These are phyloP conservation scores for Inosperma sp. DNA, from an alignment of 768 basidiomycete species.

Conservation along the genomic window DNA sequence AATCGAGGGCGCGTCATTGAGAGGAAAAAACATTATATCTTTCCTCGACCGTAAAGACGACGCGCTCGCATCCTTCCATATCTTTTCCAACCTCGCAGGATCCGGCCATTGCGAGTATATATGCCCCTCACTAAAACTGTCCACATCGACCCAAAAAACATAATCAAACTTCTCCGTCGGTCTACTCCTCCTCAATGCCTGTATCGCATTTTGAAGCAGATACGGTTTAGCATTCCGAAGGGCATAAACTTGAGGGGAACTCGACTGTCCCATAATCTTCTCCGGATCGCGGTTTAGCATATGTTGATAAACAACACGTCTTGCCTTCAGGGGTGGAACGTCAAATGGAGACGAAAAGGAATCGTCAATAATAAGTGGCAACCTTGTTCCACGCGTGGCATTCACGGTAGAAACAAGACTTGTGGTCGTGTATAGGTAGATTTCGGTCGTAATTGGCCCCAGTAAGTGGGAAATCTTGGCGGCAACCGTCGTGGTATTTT, in stretches of 20 bases:
- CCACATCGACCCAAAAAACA: constrained; percentile 57
- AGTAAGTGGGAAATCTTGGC: constrained; percentile 45
- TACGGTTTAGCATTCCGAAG: constrained; percentile 55
- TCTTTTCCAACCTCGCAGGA: constrained; percentile 31
- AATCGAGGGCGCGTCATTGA: constrained; percentile 32
- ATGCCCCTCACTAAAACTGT: constrained; percentile 45
- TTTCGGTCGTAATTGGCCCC: constrained; percentile 38
- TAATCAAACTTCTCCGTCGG: constrained; percentile 41
- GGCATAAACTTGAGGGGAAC: constrained; percentile 49
- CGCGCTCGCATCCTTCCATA: constrained; percentile 36
- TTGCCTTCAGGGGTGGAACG: constrained; percentile 40
- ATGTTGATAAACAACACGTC: constrained; percentile 31
- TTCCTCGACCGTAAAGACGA: constrained; percentile 29
- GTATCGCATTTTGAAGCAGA: constrained; percentile 41
- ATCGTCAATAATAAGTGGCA: constrained; percentile 42
- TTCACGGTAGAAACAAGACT: constrained; percentile 32
- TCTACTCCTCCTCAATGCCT: constrained; percentile 22
- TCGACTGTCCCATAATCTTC: constrained; percentile 27
- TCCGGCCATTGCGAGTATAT: constrained; percentile 48
- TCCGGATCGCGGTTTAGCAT: constrained; percentile 48
- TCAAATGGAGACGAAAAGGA: constrained; percentile 43
- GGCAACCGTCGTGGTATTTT: constrained; percentile 39
- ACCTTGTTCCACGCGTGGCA: constrained; percentile 25
- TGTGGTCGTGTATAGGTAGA: constrained; percentile 52
- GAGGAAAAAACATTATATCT: constrained; percentile 49